Evolutionary conservation across 1,139 yeast species (phyloP).

Genomic region (Taphrina confusa): DNA sequence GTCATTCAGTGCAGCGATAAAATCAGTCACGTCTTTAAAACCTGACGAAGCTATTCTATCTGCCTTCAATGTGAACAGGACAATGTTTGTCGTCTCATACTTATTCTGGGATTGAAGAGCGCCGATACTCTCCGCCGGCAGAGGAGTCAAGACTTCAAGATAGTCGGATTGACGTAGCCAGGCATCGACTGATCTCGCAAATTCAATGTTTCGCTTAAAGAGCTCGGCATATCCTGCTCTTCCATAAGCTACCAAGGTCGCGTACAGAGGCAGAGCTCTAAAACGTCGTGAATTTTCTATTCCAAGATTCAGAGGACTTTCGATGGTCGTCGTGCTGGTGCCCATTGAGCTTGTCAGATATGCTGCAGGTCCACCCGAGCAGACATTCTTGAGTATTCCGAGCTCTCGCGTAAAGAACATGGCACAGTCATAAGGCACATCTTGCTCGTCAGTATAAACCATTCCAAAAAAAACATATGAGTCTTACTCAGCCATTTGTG

Average conservation of each 20-base stretch:
- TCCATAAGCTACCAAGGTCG: constrained; percentile 16
- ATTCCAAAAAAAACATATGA: not conserved
- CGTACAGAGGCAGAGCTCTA: constrained; percentile 19
- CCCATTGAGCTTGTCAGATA: constrained; percentile 3
- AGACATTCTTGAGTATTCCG: constrained; percentile 6
- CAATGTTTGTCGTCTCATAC: constrained; percentile 5
- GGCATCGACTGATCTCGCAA: constrained; percentile 3
- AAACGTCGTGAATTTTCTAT: constrained; percentile 18
- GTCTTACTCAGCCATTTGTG: constrained; percentile 18
- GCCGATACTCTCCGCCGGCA: not conserved
- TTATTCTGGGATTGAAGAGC: not conserved
- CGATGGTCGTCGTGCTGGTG: not conserved
- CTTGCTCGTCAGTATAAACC: not conserved
- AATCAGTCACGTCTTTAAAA: constrained; percentile 1
- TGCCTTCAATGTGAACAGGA: not conserved
- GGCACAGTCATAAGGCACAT: constrained; percentile 20
- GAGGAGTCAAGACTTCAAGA: constrained; percentile 8
- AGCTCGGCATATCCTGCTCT: constrained; percentile 4
- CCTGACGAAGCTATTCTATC: not conserved
- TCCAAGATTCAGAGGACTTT: constrained; percentile 18
- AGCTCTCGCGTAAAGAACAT: constrained; percentile 4
- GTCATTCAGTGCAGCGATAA: not conserved
- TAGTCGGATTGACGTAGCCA: not conserved
- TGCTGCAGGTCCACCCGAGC: constrained; percentile 20
- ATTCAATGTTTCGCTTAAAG: constrained; percentile 5